Base-by-base conservation (phyloP, 2,329 filamentous ascomycete species). In the Monosporascus sp. region DNA sequence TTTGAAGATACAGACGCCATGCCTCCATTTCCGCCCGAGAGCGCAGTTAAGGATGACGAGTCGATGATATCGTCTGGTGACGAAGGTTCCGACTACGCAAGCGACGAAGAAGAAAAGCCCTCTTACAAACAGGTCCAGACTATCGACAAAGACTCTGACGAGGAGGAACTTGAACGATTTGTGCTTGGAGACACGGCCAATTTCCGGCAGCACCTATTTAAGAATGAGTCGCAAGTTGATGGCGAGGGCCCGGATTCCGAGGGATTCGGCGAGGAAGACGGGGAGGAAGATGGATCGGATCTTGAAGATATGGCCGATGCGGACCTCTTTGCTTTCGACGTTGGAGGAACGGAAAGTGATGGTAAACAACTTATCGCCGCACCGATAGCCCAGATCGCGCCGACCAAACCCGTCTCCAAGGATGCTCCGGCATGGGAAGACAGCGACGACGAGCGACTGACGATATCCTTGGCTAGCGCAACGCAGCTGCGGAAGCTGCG, bases 371-470 rank as follows among this genome's bases (percentile, higher is more conserved):
- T 65, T 20, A 54, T 53, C 11, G 26, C 53, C 45, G 55, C 58
- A 26, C 37, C 61, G 1, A 26, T 41, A 11, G 52, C 65, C 6
- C 67, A 71, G 37, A 50, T 65, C 40, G 55, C 52, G 6, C 57
- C 58, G 53, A 7, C 45, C 1, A 35, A 57, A 9, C 37, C 38
- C 22, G 38, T 53, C 16, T 49, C 58, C 19, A 59, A 60, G 31
- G 74, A 79, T 43, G 75, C 76, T 20, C 79, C 86, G 3, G 89
- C 85, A 1, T 99, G 94, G 94, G 85, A 92, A 61, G 94, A 99
- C 68, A 97, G 92, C 70, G 94, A 99, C 64, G 94, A 99, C 66
- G 94, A 97, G 66, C 82, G 89, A 51, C 75, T 97, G 57, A 82
- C 85, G 7, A 80, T 99, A 48, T 97, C 93, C 16, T 79, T 99